Evolutionary conservation across 2,329 filamentous ascomycete species (phyloP).

Genomic region (Proliferodiscus dingleyae): DNA sequence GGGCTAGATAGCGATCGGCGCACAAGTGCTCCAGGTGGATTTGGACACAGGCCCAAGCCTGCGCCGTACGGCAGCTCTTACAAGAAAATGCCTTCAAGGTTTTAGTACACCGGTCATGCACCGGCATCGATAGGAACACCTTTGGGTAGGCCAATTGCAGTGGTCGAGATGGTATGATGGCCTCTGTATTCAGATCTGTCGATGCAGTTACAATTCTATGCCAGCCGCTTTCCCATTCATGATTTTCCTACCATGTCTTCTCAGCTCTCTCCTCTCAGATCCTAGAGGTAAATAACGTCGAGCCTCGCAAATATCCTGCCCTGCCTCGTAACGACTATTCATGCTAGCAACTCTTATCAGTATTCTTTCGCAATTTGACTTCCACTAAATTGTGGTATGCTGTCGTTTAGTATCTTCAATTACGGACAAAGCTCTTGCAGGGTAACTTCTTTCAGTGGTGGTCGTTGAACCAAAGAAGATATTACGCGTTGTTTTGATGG

Average conservation of each 20-base stretch:
- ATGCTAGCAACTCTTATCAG: too few relatives aligned
- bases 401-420: too few relatives aligned
- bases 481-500: too few relatives aligned
- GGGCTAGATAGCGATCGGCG: conserved; percentile 18
- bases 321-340: not conserved
- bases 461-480: too few relatives aligned
- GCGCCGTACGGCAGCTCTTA: conserved; percentile 22
- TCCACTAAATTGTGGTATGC: too few relatives aligned
- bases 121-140: conserved; percentile 5
- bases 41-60: conserved; percentile 12
- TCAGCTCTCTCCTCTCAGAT: not conserved
- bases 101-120: not conserved
- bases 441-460: too few relatives aligned
- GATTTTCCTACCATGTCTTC: too few relatives aligned
- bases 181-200: conserved; percentile 1
- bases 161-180: not conserved
- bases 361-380: too few relatives aligned
- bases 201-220: conserved; percentile 2
- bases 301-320: not conserved
- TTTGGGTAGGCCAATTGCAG: conserved; percentile 2
- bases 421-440: too few relatives aligned
- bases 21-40: conserved; percentile 17
- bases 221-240: not conserved
- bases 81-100: conserved; percentile 25
- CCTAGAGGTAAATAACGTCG: too few relatives aligned